Base-by-base conservation (phyloP, 179 eudicot species). In the Patellifolia procumbens region DNA sequence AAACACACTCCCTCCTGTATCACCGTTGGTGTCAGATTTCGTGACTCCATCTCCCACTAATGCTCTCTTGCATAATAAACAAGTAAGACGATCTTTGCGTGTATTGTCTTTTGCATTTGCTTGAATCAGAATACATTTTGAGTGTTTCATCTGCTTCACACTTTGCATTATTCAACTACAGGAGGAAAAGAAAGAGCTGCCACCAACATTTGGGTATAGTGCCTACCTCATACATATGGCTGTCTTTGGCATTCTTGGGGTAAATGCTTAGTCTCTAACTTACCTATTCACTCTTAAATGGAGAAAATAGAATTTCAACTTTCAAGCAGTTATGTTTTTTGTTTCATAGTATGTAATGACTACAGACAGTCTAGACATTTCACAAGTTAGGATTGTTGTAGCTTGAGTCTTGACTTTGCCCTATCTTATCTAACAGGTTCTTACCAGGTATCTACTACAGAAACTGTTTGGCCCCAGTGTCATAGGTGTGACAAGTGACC, bases 161-260 rank as follows among this genome's bases (percentile, higher is more conserved):
- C 35, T 46, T 35, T 46, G 17, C 53, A 20, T 64, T 77, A 31
- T 75, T 20, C 45, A 52, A 70, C 35, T 77, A 55, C 86, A 90
- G 97, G 89, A 81, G 56, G 82, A 78, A 24, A 76, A 78, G 73
- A 72, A 80, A 73, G 80, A 76, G 73, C 29, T 79, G 74, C 88
- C 87, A 17, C 82, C 94, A 85, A 68, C 78, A 55, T 63, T 87
- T 69, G 85, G 82, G 49, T 85, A 87, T 76, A 32, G 80, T 62
- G 81, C 91, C 68, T 85, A 82, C 82, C 90, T 89, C 28, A 49
- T 85, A 66, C 83, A 86, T 80, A 86, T 91, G 64, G 85, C 98
- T 39, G 82, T 88, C 64, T 90, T 90, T 55, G 97, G 93, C 68
- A 89, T 93, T 81, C 81, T 93, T 59, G 98, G 98, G 98, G 98